Conservation (phyloP, 441 rosid genomes). For the Syzygium malaccense region DNA sequence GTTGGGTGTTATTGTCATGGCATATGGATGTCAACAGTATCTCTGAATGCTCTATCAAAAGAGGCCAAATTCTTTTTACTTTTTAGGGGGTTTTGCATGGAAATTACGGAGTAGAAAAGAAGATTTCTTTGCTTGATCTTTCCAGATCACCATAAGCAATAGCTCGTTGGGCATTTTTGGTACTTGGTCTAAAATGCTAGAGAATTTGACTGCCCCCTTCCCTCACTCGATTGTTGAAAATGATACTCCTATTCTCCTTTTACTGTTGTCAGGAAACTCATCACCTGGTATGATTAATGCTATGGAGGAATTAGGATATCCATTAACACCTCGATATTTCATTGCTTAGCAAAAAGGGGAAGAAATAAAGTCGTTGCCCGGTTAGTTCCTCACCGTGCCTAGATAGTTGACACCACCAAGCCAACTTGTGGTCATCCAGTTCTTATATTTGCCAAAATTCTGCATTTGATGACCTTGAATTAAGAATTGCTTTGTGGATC, state of each 20-base stretch:
- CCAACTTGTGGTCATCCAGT: neutral
- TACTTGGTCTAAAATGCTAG: neutral
- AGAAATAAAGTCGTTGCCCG: neutral
- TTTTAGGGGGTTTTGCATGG: neutral
- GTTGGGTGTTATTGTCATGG: neutral
- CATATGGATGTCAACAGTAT: neutral
- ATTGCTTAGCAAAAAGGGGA: neutral
- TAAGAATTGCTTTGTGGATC: neutral
- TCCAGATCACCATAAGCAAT: neutral
- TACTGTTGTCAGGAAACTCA: neutral
- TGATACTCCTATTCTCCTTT: neutral
- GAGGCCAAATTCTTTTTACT: neutral
- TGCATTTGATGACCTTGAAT: neutral
- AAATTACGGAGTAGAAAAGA: neutral
- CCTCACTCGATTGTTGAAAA: neutral
- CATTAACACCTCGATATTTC: neutral
- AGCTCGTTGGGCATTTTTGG: neutral
- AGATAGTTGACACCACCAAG: neutral
- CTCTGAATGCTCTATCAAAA: neutral
- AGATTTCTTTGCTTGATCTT: neutral
- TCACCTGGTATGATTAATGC: neutral
- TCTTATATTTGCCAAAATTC: neutral
- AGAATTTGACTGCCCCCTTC: neutral
- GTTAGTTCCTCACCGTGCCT: neutral
- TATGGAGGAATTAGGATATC: neutral